Base-by-base conservation (phyloP, 495 filamentous ascomycete species). In the Penicillium flavigenum region DNA sequence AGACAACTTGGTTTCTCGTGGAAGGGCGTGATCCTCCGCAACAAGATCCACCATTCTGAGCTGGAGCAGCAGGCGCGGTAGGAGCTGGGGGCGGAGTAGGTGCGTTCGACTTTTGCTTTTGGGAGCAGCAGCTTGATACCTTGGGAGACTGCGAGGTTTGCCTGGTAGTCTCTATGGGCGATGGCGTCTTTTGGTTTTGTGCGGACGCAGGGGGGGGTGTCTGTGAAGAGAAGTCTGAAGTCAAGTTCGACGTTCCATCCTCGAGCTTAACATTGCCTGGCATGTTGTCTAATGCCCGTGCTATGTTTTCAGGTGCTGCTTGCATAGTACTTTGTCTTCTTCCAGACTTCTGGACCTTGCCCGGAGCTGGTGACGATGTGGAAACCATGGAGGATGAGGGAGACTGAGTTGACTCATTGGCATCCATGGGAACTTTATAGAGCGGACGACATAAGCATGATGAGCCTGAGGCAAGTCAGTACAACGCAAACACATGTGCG, bases 361-460 rank as follows among this genome's bases (percentile, higher is more conserved):
- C 62, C 8, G 62, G 49, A 3, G 49, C 54, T 6, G 67, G 57
- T 12, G 65, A 60, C 11, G 61, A 46, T 19, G 56, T 27, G 19
- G 52, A 26, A 5, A 61, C 31, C 29, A 57, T 32, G 32, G 64
- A 51, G 4, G 60, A n/a, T 39, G 51, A 52, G 1, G 56, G 39
- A 22, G 57, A 47, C 53, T 62, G 56, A 22, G 60, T 51, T 34
- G 64, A 53, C 24, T 67, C 65, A 47, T 50, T 58, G 19, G 36
- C 22, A 26, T 38, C 51, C 9, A 56, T 58, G 29, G 64, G 68
- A n/a, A 77, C 72, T 58, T 71, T 64, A 58, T 77, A 77, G 14
- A 78, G 58, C 9, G 76, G 76, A 51, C 74, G 66, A 56, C 76
- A 79, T 31, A 76, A 39, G 50, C 72, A 79, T 16, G 63, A 65